Conservation (phyloP, 2,329 filamentous ascomycete genomes). For the Claviceps sorghi region DNA sequence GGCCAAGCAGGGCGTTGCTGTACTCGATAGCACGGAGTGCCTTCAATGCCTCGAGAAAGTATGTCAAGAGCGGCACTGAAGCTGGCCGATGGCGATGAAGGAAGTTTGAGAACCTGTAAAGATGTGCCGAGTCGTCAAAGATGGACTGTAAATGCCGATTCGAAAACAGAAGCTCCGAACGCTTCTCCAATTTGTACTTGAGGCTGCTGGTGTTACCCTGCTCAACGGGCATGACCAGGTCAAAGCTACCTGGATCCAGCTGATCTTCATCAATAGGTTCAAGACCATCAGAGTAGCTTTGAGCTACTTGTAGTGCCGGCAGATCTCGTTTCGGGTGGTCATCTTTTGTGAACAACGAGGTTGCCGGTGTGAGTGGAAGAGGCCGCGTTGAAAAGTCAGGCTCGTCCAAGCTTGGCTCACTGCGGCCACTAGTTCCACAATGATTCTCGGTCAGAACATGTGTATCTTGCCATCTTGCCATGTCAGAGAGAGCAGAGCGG, state of each 20-base stretch:
- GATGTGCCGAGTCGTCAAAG: conserved; percentile 46
- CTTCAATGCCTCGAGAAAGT: conserved; percentile 59
- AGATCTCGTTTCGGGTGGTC: background rate
- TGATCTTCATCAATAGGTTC: conserved; percentile 23
- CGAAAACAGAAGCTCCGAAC: conserved; percentile 52
- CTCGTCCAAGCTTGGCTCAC: conserved; percentile 7
- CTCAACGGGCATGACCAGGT: conserved; percentile 16
- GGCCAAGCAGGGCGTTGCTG: conserved; percentile 38
- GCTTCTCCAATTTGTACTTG: conserved; percentile 41
- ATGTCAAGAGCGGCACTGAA: conserved; percentile 51
- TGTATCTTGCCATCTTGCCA: background rate
- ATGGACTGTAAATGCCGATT: conserved; percentile 49
- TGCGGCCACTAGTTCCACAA: conserved; percentile 2
- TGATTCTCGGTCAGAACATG: conserved; percentile 20
- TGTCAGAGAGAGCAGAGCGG: background rate
- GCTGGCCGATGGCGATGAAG: conserved; percentile 43
- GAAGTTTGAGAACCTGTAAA: conserved; percentile 54
- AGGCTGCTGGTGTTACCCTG: conserved; percentile 2
- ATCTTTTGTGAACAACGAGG: background rate
- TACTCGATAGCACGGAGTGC: conserved; percentile 57
- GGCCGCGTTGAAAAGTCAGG: conserved; percentile 5
- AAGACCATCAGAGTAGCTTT: conserved; percentile 15
- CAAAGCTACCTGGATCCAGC: conserved; percentile 23
- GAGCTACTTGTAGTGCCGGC: conserved; percentile 5
- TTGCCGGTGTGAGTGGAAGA: conserved; percentile 3